phyloP scores from a whole-genome alignment of 176 grass and related monocot genomes.

The Hordeum marinum region DNA sequence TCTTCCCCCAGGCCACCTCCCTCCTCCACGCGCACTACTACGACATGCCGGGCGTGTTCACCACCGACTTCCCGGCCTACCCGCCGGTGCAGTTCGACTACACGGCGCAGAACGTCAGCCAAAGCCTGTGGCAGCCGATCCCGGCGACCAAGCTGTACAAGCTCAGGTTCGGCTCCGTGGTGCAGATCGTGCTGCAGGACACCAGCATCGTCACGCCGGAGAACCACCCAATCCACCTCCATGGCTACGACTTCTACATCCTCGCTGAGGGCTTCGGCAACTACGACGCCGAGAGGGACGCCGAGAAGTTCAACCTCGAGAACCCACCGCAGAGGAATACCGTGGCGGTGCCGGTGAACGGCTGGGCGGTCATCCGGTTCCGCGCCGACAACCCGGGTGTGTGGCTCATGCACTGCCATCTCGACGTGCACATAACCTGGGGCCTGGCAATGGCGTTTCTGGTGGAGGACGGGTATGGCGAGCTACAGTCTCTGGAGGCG shows the following conservation, averaged over 20 bases:
- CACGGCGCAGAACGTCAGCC: slow-evolving; percentile 55
- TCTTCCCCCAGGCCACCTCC: slow-evolving; percentile 46
- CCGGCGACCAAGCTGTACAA: slow-evolving; percentile 58
- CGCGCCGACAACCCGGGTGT: slow-evolving; percentile 70
- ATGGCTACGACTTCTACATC: slow-evolving; percentile 76
- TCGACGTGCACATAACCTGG: slow-evolving; percentile 85
- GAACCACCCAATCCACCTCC: slow-evolving; percentile 80
- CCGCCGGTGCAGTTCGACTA: slow-evolving; percentile 71
- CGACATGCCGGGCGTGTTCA: slow-evolving; percentile 47
- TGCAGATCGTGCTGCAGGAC: slow-evolving; percentile 69
- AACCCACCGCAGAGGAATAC: slow-evolving; percentile 74
- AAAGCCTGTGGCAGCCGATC: slow-evolving; percentile 43
- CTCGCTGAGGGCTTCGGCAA: slow-evolving; percentile 71
- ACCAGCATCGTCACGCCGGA: slow-evolving; percentile 67
- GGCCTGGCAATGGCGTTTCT: slow-evolving; percentile 81
- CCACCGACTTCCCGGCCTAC: slow-evolving; percentile 60
- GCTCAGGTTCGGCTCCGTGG: slow-evolving; percentile 60
- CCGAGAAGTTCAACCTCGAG: slow-evolving; percentile 60
- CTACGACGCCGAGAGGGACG: slow-evolving; percentile 54
- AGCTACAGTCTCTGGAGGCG: slow-evolving; percentile 39
- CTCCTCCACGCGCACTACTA: slow-evolving; percentile 58
- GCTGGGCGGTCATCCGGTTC: slow-evolving; percentile 83
- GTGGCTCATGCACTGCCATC: slow-evolving; percentile 85
- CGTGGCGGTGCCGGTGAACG: slow-evolving; percentile 60
- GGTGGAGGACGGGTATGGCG: slow-evolving; percentile 57